A percentile compares a stretch with the other conserved stretches of the same genome.
Conservation (phyloP, 2,329 filamentous ascomycete species). For the Calonectria naviculata region DNA sequence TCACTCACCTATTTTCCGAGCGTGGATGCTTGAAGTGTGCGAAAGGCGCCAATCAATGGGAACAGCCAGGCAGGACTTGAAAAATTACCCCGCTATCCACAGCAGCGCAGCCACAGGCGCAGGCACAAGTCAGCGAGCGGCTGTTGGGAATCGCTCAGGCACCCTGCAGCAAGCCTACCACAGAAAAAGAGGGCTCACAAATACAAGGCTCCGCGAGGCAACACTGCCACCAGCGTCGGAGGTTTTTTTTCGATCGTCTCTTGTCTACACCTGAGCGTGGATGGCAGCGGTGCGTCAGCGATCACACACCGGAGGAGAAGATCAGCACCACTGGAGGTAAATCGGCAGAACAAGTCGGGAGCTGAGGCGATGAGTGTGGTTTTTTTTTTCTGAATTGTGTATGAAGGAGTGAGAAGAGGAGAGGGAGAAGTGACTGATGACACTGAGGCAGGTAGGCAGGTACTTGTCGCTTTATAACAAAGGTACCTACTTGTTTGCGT, state of each 20-base stretch:
- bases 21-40: constrained; percentile 35
- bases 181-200: neutral
- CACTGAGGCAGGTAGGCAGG: neutral
- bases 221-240: neutral
- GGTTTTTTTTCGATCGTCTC: neutral
- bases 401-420: neutral
- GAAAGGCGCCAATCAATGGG: constrained; percentile 40
- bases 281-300: constrained; percentile 13
- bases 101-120: neutral
- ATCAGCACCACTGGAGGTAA: neutral
- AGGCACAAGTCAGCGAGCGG: constrained; percentile 5
- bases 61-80: constrained; percentile 26
- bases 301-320: neutral
- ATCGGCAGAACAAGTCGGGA: neutral
- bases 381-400: neutral
- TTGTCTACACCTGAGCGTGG: neutral
- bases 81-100: constrained; percentile 41
- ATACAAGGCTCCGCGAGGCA: constrained; percentile 7
- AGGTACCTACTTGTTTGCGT: neutral
- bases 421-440: neutral
- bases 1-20: constrained; percentile 39
- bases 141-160: neutral
- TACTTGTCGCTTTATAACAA: constrained; percentile 21
- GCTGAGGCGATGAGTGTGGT: neutral
- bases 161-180: constrained; percentile 1